Conservation (phyloP, 192 early-diverging fungal genomes). For the Obelidium mucronatum region DNA sequence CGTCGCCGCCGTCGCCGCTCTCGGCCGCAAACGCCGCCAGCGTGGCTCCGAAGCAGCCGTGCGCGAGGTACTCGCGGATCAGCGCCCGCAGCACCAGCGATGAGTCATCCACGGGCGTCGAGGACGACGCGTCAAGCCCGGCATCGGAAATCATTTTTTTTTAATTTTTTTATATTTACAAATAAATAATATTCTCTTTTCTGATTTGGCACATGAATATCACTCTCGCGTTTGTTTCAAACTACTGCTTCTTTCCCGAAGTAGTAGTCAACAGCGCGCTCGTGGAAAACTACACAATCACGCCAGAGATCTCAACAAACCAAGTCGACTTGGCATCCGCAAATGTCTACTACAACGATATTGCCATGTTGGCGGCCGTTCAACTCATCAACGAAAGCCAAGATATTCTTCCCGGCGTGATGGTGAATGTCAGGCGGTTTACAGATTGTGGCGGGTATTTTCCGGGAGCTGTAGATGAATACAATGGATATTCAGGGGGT, state of each 20-base stretch:
- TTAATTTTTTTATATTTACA: too few relatives aligned
- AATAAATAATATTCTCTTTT: too few relatives aligned
- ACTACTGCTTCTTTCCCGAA: constrained; percentile 6
- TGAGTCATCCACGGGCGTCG: too few relatives aligned
- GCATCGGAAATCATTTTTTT: too few relatives aligned
- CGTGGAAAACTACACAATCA: neutral
- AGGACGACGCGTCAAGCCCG: too few relatives aligned
- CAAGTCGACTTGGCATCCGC: neutral
- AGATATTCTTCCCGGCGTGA: neutral
- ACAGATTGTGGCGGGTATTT: neutral
- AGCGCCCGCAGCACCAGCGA: neutral
- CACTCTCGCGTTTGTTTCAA: neutral
- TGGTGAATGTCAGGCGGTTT: neutral
- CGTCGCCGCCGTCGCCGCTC: neutral
- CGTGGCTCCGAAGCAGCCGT: neutral
- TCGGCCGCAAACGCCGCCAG: neutral
- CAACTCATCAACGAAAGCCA: neutral
- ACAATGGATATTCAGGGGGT: neutral
- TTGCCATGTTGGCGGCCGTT: neutral
- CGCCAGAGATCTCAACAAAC: neutral
- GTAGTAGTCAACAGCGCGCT: neutral
- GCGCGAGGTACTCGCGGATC: neutral
- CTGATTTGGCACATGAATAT: too few relatives aligned
- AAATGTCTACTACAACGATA: constrained; percentile 8
- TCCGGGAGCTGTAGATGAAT: neutral